A percentile compares a stretch with the other conserved stretches of the same genome.
Evolutionary conservation across 441 rosid species (phyloP).

Genomic region (Gossypium armourianum): DNA sequence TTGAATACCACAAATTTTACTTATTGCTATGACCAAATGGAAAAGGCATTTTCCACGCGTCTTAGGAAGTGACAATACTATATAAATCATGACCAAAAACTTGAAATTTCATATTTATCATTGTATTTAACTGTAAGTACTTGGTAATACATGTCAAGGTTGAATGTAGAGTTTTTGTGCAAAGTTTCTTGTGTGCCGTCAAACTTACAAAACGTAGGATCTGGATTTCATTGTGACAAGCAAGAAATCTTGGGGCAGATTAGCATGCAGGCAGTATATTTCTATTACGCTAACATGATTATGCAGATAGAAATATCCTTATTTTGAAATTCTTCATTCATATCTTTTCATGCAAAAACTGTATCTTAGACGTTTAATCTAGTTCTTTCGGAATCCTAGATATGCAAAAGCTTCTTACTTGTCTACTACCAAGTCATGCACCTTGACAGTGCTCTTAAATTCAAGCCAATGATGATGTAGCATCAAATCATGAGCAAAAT

Average conservation of each 20-base stretch:
- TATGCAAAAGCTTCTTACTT: neutral
- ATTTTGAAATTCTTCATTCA: neutral
- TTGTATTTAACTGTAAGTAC: neutral
- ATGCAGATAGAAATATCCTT: neutral
- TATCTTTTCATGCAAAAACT: neutral
- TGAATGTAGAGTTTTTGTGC: neutral
- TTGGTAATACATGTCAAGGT: neutral
- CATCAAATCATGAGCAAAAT: neutral
- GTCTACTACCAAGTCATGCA: neutral
- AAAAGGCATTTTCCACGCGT: neutral
- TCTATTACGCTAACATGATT: neutral
- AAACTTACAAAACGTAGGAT: neutral
- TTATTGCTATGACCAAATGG: conserved; percentile 5
- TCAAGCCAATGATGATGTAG: neutral
- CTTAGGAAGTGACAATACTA: neutral
- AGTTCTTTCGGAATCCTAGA: neutral
- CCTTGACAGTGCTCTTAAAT: neutral
- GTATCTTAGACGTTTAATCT: neutral
- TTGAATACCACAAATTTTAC: neutral
- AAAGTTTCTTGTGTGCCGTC: neutral
- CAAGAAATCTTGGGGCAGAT: neutral
- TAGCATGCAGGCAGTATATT: neutral
- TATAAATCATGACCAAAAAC: neutral
- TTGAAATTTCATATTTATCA: neutral
- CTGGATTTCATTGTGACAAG: neutral